Conservation (phyloP, 1,284 basidiomycete genomes). For the Trichosporon sp. region DNA sequence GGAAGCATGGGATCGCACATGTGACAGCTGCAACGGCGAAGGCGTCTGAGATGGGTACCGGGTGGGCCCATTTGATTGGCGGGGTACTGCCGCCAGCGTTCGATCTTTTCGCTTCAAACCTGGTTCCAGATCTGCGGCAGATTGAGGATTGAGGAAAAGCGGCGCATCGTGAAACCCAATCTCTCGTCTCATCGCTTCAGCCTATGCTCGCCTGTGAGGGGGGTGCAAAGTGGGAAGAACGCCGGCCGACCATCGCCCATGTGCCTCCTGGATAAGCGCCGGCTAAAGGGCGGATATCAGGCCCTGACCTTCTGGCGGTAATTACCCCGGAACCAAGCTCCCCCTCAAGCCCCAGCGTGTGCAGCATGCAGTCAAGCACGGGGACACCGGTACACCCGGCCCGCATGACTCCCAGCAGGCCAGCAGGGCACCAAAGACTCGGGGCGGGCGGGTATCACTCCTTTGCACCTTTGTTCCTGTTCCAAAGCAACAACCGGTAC, state of each 20-base stretch:
- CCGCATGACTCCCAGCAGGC: background rate
- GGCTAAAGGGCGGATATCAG: constrained; percentile 11
- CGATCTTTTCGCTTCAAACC: background rate
- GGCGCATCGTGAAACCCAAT: background rate
- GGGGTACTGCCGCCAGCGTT: too few relatives aligned
- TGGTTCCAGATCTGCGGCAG: constrained; percentile 2
- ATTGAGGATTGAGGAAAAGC: background rate
- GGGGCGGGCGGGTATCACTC: background rate
- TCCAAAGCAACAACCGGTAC: constrained; percentile 2
- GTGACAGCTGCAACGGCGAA: background rate
- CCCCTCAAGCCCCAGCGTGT: background rate
- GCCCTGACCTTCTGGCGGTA: background rate
- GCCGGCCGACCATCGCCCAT: background rate
- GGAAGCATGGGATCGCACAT: background rate
- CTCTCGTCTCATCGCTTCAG: background rate
- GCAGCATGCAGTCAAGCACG: background rate
- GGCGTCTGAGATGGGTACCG: background rate
- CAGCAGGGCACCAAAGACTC: background rate
- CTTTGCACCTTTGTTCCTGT: background rate
- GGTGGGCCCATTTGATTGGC: background rate
- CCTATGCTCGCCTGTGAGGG: background rate
- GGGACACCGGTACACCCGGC: background rate
- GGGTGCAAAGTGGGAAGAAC: background rate
- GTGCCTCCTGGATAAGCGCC: constrained; percentile 6
- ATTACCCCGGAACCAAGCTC: background rate